These are phyloP conservation scores for Penicillium sp. DNA, from an alignment of 2,329 filamentous ascomycete genomes.

Conservation along the genomic window DNA sequence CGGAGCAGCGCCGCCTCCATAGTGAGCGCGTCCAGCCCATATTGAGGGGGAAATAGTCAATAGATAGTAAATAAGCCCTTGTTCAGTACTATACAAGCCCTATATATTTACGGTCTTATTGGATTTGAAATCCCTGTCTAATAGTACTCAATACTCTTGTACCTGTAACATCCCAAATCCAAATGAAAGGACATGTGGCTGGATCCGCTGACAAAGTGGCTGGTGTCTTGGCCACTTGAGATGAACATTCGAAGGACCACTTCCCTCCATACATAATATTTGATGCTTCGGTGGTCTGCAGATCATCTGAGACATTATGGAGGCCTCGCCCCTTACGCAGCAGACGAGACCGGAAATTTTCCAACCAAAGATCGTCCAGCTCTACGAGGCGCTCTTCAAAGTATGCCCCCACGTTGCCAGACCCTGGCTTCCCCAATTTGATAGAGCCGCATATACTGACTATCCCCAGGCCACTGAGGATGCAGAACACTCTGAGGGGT, in stretches of 20 bases:
- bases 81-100: neutral
- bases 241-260: constrained; percentile 2
- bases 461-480: constrained; percentile 61
- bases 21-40: neutral
- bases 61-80: neutral
- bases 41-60: neutral
- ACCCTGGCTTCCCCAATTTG: neutral
- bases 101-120: neutral
- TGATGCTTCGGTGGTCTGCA: constrained; percentile 19
- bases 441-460: constrained; percentile 19
- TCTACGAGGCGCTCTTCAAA: constrained; percentile 81
- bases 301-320: constrained; percentile 57
- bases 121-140: neutral
- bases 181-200: constrained; percentile 28
- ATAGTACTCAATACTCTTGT: neutral
- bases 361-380: constrained; percentile 87
- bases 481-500: constrained; percentile 76
- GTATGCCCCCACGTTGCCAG: constrained; percentile 36
- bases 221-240: constrained; percentile 19
- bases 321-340: constrained; percentile 89
- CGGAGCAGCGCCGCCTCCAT: constrained; percentile 4
- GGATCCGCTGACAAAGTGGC: constrained; percentile 30
- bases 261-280: constrained; percentile 9
- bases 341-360: constrained; percentile 87
- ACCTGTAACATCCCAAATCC: neutral